Conservation (phyloP, 768 basidiomycete species). For the Tremella yokohamensis region DNA sequence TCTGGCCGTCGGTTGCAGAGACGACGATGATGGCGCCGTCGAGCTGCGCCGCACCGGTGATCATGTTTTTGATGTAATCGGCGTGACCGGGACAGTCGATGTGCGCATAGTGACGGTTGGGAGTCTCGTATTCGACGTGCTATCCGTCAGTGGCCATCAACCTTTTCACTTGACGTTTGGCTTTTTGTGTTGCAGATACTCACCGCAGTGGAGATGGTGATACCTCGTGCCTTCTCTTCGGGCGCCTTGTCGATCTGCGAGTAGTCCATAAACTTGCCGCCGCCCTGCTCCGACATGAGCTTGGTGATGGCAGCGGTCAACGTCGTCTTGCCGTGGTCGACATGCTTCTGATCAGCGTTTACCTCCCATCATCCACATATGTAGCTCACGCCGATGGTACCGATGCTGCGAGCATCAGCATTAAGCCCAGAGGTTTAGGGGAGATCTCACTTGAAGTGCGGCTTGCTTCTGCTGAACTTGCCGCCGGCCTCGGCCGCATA, state of each 20-base stretch:
- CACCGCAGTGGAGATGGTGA: constrained; percentile 91
- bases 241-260: constrained; percentile 97
- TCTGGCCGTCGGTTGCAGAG: constrained; percentile 97
- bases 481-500: constrained; percentile 50
- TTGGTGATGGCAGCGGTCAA: constrained; percentile 63
- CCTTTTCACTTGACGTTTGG: too few relatives aligned
- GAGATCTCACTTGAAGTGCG: constrained; percentile 52
- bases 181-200: constrained; percentile 15
- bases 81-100: constrained; percentile 80
- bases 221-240: constrained; percentile 98
- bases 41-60: constrained; percentile 97
- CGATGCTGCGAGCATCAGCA: constrained; percentile 44
- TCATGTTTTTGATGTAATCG: constrained; percentile 76
- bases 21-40: constrained; percentile 69
- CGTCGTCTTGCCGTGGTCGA: constrained; percentile 54
- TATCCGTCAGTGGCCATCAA: constrained; percentile 7
- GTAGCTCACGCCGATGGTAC: constrained; percentile 51
- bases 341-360: constrained; percentile 43
- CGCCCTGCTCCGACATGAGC: constrained; percentile 72
- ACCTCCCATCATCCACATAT: too few relatives aligned
- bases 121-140: constrained; percentile 97
- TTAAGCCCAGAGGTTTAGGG: too few relatives aligned
- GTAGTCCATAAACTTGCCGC: constrained; percentile 85
- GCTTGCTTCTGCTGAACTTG: constrained; percentile 50
- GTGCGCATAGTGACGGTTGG: constrained; percentile 85